A percentile compares a stretch with the other conserved stretches of the same genome.
Conservation (phyloP, 1,284 basidiomycete species). For the Moesziomyces sp. region DNA sequence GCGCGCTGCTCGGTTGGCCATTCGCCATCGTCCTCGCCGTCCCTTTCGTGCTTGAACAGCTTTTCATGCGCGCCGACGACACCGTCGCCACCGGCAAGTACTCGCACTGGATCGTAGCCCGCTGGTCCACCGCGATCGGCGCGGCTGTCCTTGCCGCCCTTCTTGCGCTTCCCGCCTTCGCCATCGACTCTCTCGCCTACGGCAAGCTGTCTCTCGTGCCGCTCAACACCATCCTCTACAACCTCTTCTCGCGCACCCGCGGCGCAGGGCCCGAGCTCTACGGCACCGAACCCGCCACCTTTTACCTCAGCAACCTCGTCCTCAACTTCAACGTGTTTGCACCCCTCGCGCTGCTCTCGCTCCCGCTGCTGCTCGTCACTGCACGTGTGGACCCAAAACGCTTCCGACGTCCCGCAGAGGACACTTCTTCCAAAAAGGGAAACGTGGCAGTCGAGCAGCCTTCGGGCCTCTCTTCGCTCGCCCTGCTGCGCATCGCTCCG, state of each 20-base stretch:
- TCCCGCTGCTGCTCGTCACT: slow-evolving; percentile 81
- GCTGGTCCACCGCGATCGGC: slow-evolving; percentile 75
- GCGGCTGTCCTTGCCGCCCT: slow-evolving; percentile 75
- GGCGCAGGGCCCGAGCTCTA: slow-evolving; percentile 87
- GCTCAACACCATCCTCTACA: slow-evolving; percentile 94
- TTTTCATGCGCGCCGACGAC: slow-evolving; percentile 78
- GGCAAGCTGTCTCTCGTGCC: slow-evolving; percentile 82
- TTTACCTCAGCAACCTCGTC: slow-evolving; percentile 71
- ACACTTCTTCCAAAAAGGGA: slow-evolving; percentile 23
- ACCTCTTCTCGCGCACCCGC: slow-evolving; percentile 77
- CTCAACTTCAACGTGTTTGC: slow-evolving; percentile 92
- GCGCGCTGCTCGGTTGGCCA: slow-evolving; percentile 94
- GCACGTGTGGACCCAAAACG: slow-evolving; percentile 80
- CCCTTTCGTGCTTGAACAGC: slow-evolving; percentile 90
- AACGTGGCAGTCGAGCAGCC: slow-evolving; percentile 23
- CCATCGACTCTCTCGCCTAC: slow-evolving; percentile 83
- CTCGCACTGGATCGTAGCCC: slow-evolving; percentile 50
- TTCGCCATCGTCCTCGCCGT: slow-evolving; percentile 86
- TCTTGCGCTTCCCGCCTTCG: slow-evolving; percentile 72
- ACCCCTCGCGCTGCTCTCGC: slow-evolving; percentile 74
- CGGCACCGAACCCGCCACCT: slow-evolving; percentile 83
- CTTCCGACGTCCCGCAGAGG: slow-evolving; percentile 77
- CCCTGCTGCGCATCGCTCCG: slow-evolving; percentile 81
- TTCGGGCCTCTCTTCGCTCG: slow-evolving; percentile 68
- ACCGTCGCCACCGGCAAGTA: slow-evolving; percentile 21